A percentile compares a stretch with the other conserved stretches of the same genome.
phyloP scores from a whole-genome alignment of 1,139 yeast species.

The Lodderomyces theae region DNA sequence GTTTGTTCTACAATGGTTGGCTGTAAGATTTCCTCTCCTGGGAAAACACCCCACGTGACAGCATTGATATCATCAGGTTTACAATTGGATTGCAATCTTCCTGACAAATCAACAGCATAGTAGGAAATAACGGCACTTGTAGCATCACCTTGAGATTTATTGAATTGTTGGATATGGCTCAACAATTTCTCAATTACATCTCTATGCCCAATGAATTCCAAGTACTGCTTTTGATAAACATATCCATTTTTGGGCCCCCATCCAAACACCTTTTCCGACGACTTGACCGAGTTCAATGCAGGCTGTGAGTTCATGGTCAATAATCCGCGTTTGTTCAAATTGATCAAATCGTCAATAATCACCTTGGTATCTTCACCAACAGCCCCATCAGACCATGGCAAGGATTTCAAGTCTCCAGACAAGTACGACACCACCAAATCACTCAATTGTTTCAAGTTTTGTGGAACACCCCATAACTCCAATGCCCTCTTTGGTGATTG shows the following conservation, averaged over 20 bases:
- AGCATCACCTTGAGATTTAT: constrained; percentile 39
- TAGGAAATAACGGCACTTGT: constrained; percentile 56
- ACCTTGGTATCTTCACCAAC: constrained; percentile 72
- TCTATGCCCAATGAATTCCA: constrained; percentile 78
- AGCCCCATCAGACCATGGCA: constrained; percentile 97
- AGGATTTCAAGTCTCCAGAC: constrained; percentile 64
- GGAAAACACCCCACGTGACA: constrained; percentile 97
- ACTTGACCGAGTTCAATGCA: constrained; percentile 76
- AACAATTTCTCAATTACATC: constrained; percentile 40
- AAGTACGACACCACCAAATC: constrained; percentile 63
- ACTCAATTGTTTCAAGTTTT: constrained; percentile 54
- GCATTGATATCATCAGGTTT: constrained; percentile 82
- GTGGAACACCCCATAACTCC: constrained; percentile 87
- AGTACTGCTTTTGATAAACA: constrained; percentile 89
- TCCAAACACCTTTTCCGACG: constrained; percentile 72
- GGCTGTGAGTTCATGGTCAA: constrained; percentile 94
- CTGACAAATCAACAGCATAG: constrained; percentile 70
- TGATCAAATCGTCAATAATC: constrained; percentile 58
- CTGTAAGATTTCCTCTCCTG: constrained; percentile 86
- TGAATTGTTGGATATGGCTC: constrained; percentile 36
- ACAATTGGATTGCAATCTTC: constrained; percentile 63
- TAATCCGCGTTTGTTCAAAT: constrained; percentile 63
- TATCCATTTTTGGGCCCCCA: constrained; percentile 97
- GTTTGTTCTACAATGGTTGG: constrained; percentile 91
- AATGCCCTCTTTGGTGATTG: constrained; percentile 78